Percentiles rank a stretch among this genome's conserved stretches.
phyloP scores from a whole-genome alignment of 129 eudicot species.

The Lactuca saligna region DNA sequence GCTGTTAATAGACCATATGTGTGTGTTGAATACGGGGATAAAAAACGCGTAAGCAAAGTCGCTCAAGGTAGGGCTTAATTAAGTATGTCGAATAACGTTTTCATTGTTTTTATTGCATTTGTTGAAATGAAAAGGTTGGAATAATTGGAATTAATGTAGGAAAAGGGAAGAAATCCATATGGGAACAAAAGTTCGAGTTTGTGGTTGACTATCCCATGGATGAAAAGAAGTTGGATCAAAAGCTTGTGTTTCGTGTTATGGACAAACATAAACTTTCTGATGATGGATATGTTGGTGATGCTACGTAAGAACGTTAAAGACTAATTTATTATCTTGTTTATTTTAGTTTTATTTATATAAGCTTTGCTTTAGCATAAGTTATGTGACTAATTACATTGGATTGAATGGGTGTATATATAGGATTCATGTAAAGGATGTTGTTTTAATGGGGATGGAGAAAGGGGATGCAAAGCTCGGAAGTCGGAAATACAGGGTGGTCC shows the following conservation, averaged over 20 bases:
- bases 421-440: conserved; percentile 40
- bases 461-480: conserved; percentile 34
- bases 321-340: neutral
- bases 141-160: conserved; percentile 10
- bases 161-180: conserved; percentile 36
- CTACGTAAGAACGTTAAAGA: conserved; percentile 27
- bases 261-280: conserved; percentile 41
- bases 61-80: conserved; percentile 17
- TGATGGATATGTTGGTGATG: conserved; percentile 37
- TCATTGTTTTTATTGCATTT: neutral
- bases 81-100: neutral
- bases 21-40: conserved; percentile 37
- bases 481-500: conserved; percentile 35
- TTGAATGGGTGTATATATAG: neutral
- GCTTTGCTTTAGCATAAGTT: neutral
- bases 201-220: conserved; percentile 22
- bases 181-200: conserved; percentile 40
- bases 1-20: conserved; percentile 34
- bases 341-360: neutral
- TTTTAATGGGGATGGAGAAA: conserved; percentile 33
- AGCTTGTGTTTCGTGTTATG: conserved; percentile 39
- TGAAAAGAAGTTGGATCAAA: conserved; percentile 8
- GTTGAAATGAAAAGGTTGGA: neutral
- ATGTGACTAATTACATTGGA: neutral
- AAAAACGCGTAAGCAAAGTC: conserved; percentile 37